A percentile compares a stretch with the other conserved stretches of the same genome.
Conservation (phyloP, 495 filamentous ascomycete species). For the Bryoglossum gracile region DNA sequence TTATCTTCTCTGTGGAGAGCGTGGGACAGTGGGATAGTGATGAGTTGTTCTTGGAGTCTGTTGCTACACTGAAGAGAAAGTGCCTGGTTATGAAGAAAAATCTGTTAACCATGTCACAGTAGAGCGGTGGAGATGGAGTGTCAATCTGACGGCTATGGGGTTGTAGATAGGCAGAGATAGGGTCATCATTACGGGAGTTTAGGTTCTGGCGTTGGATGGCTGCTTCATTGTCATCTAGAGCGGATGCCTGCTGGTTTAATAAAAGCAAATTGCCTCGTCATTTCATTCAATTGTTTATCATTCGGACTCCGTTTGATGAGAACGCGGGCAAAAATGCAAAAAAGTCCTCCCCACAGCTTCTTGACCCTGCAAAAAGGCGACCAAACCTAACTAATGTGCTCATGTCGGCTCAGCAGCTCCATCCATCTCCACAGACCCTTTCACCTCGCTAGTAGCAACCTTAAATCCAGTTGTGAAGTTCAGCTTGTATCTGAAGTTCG, state of each 20-base stretch:
- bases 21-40: constrained; percentile 90
- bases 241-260: background rate
- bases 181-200: constrained; percentile 20
- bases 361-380: too few species aligned
- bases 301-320: too few species aligned
- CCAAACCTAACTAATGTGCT: too few species aligned
- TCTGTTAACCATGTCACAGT: constrained; percentile 33
- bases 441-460: background rate
- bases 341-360: too few species aligned
- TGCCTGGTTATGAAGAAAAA: constrained; percentile 55
- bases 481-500: constrained; percentile 63
- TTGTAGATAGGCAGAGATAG: too few species aligned
- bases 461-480: constrained; percentile 29
- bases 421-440: background rate
- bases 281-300: constrained; percentile 5
- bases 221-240: constrained; percentile 9
- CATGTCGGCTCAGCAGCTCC: background rate
- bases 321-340: too few species aligned
- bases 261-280: constrained; percentile 4
- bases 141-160: too few species aligned
- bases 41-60: constrained; percentile 79
- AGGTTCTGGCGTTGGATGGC: constrained; percentile 20
- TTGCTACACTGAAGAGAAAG: constrained; percentile 78
- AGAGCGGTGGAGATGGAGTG: background rate
- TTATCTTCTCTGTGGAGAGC: constrained; percentile 94